Evolutionary conservation across 116 monocot genomes (phyloP).

Genomic region (Posidonia oceanica): DNA sequence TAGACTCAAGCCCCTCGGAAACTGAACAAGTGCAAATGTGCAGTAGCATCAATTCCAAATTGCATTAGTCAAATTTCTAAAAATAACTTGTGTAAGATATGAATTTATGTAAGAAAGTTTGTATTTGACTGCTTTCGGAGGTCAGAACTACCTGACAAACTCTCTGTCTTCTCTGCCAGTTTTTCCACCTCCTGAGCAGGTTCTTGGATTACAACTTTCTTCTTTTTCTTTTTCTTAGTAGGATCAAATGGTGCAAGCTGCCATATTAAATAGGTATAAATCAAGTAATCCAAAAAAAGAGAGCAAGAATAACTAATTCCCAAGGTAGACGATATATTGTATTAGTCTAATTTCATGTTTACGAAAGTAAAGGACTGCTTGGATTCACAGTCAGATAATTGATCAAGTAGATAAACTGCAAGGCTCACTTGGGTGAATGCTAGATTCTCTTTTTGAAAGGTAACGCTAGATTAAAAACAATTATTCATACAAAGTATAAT

Average conservation of each 20-base stretch:
- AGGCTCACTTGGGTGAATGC: too few relatives aligned
- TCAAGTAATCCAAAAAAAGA: not conserved
- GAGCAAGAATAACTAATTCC: too few relatives aligned
- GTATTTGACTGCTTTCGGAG: too few relatives aligned
- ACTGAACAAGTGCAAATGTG: constrained; percentile 22
- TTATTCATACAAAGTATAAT: not conserved
- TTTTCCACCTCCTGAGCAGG: constrained; percentile 63
- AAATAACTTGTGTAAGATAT: too few relatives aligned
- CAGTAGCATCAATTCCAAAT: not conserved
- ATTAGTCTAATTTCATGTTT: not conserved
- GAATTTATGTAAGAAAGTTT: too few relatives aligned
- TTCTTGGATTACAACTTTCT: constrained; percentile 78
- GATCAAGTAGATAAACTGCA: too few relatives aligned
- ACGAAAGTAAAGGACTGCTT: not conserved
- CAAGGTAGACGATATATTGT: not conserved
- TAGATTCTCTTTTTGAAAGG: too few relatives aligned
- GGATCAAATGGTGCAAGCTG: constrained; percentile 89
- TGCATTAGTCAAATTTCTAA: not conserved
- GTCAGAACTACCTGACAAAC: constrained; percentile 36
- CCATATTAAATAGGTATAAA: constrained; percentile 9
- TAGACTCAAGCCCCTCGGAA: constrained; percentile 49
- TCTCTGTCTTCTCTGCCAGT: constrained; percentile 68
- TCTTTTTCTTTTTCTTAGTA: constrained; percentile 97
- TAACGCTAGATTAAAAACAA: too few relatives aligned
- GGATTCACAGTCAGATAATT: not conserved